Evolutionary conservation across 2,329 filamentous ascomycete species (phyloP).

Genomic region (Colletotrichum aenigma): DNA sequence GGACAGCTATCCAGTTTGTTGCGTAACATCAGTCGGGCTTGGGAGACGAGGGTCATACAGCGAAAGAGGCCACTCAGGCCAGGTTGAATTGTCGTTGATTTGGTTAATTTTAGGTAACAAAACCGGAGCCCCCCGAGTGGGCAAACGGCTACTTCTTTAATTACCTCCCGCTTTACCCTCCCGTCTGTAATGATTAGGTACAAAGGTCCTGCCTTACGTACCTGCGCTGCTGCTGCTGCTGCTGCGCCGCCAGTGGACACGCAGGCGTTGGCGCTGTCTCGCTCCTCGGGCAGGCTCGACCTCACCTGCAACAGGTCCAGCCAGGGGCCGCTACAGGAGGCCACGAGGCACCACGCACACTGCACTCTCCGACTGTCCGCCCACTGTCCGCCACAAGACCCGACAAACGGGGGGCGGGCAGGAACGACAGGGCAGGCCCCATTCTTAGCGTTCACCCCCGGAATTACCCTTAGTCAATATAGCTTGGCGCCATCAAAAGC

Average conservation of each 20-base stretch:
- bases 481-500: background rate
- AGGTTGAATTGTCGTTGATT: background rate
- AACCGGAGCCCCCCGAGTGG: background rate
- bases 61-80: background rate
- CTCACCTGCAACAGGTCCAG: background rate
- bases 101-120: background rate
- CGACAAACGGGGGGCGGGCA: background rate
- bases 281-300: background rate
- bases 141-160: background rate
- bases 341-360: conserved; percentile 1
- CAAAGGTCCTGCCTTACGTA: background rate
- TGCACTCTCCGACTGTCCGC: background rate
- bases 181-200: background rate
- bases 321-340: background rate
- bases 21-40: background rate
- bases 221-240: background rate
- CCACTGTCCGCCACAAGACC: background rate
- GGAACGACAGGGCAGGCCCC: background rate
- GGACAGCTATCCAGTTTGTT: background rate
- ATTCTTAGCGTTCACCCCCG: background rate
- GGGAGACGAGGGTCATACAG: background rate
- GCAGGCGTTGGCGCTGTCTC: background rate
- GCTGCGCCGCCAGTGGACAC: background rate
- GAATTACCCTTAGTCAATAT: background rate
- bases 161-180: background rate